Conservation (phyloP, 2,329 filamentous ascomycete species). For the Ascochyta pisi region DNA sequence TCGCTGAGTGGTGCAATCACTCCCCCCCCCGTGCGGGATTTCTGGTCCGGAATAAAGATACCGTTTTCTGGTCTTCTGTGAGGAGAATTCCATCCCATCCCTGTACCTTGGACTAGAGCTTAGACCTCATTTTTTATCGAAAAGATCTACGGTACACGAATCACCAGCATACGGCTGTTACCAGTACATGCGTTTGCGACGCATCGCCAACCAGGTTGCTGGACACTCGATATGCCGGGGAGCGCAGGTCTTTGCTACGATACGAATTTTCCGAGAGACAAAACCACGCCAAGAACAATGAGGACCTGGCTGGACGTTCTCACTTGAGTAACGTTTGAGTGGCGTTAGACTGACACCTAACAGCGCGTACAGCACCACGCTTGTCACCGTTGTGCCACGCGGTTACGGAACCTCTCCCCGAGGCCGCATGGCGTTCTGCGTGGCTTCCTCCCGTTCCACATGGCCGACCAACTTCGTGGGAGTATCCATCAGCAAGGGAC, state of each 20-base stretch:
- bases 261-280: too few relatives aligned
- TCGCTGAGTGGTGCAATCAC: neutral
- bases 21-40: neutral
- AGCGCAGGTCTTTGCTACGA: neutral
- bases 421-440: conserved; percentile 5
- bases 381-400: conserved; percentile 6
- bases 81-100: too few relatives aligned
- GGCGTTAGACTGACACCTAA: conserved; percentile 5
- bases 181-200: neutral
- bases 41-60: neutral
- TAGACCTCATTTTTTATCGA: neutral
- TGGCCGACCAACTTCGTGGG: neutral
- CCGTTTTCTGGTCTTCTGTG: neutral
- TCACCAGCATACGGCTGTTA: neutral
- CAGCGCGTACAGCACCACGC: conserved; percentile 10
- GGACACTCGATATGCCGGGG: neutral
- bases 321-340: neutral
- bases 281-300: neutral
- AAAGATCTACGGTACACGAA: neutral
- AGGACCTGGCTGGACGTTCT: neutral
- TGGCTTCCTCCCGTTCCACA: conserved; percentile 9
- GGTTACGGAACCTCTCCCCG: conserved; percentile 1
- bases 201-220: neutral
- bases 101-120: too few relatives aligned
- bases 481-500: neutral